Base-by-base conservation (phyloP, 116 monocot genomes). In the Cymodocea nodosa region DNA sequence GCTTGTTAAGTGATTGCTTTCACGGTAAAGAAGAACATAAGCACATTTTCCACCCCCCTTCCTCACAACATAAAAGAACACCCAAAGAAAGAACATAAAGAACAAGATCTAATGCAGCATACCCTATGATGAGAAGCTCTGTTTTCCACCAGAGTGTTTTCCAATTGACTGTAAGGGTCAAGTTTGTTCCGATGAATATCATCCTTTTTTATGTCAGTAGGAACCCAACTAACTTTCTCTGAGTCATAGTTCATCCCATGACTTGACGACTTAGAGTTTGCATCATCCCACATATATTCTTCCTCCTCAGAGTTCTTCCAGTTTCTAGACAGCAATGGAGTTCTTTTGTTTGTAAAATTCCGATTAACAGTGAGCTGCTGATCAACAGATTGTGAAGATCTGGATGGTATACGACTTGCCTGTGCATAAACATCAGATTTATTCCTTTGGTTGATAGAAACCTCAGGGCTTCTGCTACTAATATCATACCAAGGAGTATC, bases 241-340 rank as follows among this genome's bases (percentile, higher is more conserved):
- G 60, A 69, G 13, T 22, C 79, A 60, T 23, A 79, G 15, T 54
- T 70, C 36, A 62, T 58, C 61, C 71, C 80, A 77, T 68, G 72
- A 71, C 77, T 84, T 37, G 76, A 67, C 61, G 64, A 69, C 75
- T 75, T 73, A 54, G 80, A 70, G 60, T 78, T 76, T 40, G 78
- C 74, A 64, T 88, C 83, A 81, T 91, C 89, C 98, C 97, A 97
- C 69, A 84, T 82, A 51, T 84, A 97, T 60, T 97, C 91, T 75
- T 97, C 97, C 62, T 97, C 98, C 69, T 89, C 98, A 48, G 92
- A 84, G 64, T 89, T 84, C 74, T 98, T 92, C 98, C 98, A 98
- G 67, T 67, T 98, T 62, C 71, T 77, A 59, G 82, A 74, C 66
- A 71, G 16, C 2, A 64, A 36, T 13, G 71, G 35, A 23, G 65